phyloP scores from a whole-genome alignment of 2,329 filamentous ascomycete genomes.

The Alternaria incomplexa region DNA sequence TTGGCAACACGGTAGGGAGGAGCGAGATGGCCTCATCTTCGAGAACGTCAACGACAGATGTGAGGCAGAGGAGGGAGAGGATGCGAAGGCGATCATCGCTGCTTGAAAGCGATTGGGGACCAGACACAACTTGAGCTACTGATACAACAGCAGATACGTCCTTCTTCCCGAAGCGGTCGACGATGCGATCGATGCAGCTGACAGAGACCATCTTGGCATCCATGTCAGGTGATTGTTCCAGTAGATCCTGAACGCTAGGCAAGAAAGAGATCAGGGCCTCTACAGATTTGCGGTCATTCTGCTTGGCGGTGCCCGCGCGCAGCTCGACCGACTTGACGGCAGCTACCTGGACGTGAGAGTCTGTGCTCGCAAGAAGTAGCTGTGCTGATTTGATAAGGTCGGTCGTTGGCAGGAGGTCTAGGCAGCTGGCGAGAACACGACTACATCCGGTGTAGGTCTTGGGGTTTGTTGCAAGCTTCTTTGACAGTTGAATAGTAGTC shows the following conservation, averaged over 20 bases:
- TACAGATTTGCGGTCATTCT: constrained; percentile 71
- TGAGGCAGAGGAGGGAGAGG: constrained; percentile 86
- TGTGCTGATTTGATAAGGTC: constrained; percentile 92
- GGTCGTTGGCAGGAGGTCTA: constrained; percentile 82
- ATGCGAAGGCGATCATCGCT: constrained; percentile 74
- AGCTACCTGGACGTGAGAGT: constrained; percentile 78
- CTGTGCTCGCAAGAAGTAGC: constrained; percentile 75
- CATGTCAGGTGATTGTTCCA: constrained; percentile 74
- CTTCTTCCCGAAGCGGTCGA: constrained; percentile 94
- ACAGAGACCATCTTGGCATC: constrained; percentile 85
- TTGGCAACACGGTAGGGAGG: constrained; percentile 76
- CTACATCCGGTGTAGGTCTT: constrained; percentile 57
- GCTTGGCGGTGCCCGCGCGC: constrained; percentile 75
- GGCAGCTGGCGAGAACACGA: constrained; percentile 76
- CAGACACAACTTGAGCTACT: constrained; percentile 78
- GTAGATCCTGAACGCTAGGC: constrained; percentile 76
- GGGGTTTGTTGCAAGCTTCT: constrained; percentile 60
- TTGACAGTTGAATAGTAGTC: constrained; percentile 62
- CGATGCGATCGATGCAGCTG: constrained; percentile 88
- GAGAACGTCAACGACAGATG: constrained; percentile 87
- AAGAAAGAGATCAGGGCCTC: constrained; percentile 78
- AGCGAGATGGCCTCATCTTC: constrained; percentile 85
- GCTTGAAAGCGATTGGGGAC: constrained; percentile 77
- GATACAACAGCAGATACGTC: constrained; percentile 77
- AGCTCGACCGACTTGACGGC: constrained; percentile 72